Evolutionary conservation across 2,329 filamentous ascomycete species (phyloP).

Genomic region (Phaeosphaeriaceae sp.): DNA sequence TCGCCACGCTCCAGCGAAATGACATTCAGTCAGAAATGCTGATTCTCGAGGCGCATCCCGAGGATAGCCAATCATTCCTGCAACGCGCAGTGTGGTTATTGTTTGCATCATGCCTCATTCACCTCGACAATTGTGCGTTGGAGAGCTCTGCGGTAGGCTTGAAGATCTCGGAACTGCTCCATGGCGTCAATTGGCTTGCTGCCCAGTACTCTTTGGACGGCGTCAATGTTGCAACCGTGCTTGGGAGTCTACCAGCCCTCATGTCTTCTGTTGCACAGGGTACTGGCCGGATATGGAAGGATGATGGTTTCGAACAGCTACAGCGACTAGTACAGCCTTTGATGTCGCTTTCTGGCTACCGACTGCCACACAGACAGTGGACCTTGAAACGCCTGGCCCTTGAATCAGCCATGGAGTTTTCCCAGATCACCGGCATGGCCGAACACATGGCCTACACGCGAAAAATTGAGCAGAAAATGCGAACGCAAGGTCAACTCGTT

Average conservation of each 20-base stretch:
- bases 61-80: constrained; percentile 37
- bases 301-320: constrained; percentile 44
- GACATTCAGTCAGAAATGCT: constrained; percentile 32
- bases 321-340: constrained; percentile 38
- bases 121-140: constrained; percentile 23
- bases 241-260: constrained; percentile 37
- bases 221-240: constrained; percentile 26
- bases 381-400: constrained; percentile 47
- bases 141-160: constrained; percentile 9
- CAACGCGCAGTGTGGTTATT: constrained; percentile 37
- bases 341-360: constrained; percentile 26
- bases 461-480: constrained; percentile 42
- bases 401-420: constrained; percentile 47
- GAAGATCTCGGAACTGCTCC: constrained; percentile 14
- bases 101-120: constrained; percentile 33
- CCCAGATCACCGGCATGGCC: constrained; percentile 33
- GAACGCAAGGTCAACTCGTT: constrained; percentile 32
- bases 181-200: constrained; percentile 28
- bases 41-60: constrained; percentile 26
- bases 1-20: constrained; percentile 31
- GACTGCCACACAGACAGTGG: constrained; percentile 41
- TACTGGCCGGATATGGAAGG: constrained; percentile 43
- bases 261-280: constrained; percentile 43
- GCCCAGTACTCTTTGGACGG: constrained; percentile 30
- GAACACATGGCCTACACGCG: constrained; percentile 38